Percentiles rank a stretch among this genome's conserved stretches.
Conservation (phyloP, 352 stramenopile genomes). For the Phytophthora sansomeana region DNA sequence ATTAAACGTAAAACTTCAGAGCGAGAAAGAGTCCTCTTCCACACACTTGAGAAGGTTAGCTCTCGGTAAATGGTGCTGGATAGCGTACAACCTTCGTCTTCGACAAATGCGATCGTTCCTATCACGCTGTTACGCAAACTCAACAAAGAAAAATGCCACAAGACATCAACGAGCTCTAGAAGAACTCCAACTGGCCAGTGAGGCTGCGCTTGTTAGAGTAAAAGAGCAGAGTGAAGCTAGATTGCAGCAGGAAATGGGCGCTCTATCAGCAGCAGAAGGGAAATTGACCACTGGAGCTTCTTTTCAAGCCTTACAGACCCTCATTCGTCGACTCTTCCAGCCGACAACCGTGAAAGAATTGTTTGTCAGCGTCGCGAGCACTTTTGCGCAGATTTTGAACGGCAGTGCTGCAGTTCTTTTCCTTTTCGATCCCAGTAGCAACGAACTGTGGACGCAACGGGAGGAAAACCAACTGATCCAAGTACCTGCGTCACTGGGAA, state of each 20-base stretch:
- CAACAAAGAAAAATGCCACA: slow-evolving; percentile 9
- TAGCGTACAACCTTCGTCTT: slow-evolving; percentile 48
- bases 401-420: slow-evolving; percentile 62
- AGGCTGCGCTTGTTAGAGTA: slow-evolving; percentile 12
- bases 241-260: slow-evolving; percentile 20
- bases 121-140: slow-evolving; percentile 31
- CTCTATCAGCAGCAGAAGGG: slow-evolving; percentile 31
- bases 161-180: slow-evolving; percentile 20
- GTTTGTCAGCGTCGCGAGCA: slow-evolving; percentile 46
- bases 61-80: slow-evolving; percentile 60
- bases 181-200: slow-evolving; percentile 21
- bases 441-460: slow-evolving; percentile 74
- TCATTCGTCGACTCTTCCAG: slow-evolving; percentile 55
- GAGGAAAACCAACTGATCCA: slow-evolving; percentile 55
- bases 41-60: slow-evolving; percentile 27
- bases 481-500: slow-evolving; percentile 60
- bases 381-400: slow-evolving; percentile 52
- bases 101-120: slow-evolving; percentile 49
- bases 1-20: slow-evolving; percentile 19
- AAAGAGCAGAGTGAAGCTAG: slow-evolving; percentile 22
- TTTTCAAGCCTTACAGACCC: slow-evolving; percentile 49
- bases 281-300: slow-evolving; percentile 30
- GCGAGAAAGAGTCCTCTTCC: slow-evolving; percentile 21
- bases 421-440: slow-evolving; percentile 63
- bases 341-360: slow-evolving; percentile 48